These are phyloP conservation scores for Avena eriantha DNA, from an alignment of 176 grass and related monocot species.

Conservation along the genomic window DNA sequence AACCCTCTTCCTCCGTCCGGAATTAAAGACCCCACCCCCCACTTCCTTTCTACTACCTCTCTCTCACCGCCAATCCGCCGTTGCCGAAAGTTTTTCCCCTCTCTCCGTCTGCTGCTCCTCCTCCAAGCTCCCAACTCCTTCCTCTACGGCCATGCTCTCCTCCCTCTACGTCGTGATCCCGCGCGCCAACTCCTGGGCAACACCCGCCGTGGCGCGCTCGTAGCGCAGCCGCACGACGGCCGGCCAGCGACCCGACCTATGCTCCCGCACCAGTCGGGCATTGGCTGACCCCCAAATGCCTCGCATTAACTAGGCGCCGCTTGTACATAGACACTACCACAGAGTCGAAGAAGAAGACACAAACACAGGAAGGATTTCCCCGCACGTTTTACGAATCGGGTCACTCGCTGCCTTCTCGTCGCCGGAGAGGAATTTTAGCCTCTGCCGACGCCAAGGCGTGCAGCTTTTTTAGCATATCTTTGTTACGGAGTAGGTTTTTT, in stretches of 20 bases:
- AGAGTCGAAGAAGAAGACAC: neutral
- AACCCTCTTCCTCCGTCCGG: neutral
- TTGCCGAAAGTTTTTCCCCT: slow-evolving; percentile 10
- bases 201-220: neutral
- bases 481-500: neutral
- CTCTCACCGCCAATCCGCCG: slow-evolving; percentile 18
- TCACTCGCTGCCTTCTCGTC: slow-evolving; percentile 2
- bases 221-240: slow-evolving; percentile 55
- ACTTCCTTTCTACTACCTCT: neutral
- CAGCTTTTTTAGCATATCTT: neutral
- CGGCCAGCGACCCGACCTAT: slow-evolving; percentile 46
- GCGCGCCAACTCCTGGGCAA: neutral
- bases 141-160: slow-evolving; percentile 34
- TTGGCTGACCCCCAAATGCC: slow-evolving; percentile 58
- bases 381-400: slow-evolving; percentile 26
- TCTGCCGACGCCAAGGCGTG: slow-evolving; percentile 31
- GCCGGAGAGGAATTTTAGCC: slow-evolving; percentile 72
- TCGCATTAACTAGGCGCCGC: slow-evolving; percentile 38
- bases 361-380: neutral
- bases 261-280: slow-evolving; percentile 59
- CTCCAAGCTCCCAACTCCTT: neutral
- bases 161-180: neutral
- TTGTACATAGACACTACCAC: slow-evolving; percentile 37
- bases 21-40: slow-evolving; percentile 39
- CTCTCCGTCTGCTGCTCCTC: neutral